Evolutionary conservation across 2,329 filamentous ascomycete species (phyloP).

Genomic region (Parafenestella ontariensis): DNA sequence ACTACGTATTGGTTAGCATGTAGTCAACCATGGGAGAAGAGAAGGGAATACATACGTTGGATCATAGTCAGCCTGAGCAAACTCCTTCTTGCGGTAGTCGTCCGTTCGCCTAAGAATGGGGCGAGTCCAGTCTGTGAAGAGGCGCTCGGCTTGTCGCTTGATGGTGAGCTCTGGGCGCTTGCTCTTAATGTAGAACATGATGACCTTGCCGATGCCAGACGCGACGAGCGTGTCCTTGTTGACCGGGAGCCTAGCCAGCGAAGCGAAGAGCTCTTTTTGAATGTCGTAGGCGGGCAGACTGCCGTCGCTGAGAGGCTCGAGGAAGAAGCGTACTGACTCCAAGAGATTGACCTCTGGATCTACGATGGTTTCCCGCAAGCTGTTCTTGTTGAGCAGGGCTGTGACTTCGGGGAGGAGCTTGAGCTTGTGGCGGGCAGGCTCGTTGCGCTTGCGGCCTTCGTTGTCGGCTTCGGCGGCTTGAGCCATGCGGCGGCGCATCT

Average conservation of each 20-base stretch:
- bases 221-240: constrained; percentile 89
- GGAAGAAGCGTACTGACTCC: constrained; percentile 94
- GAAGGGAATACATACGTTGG: constrained; percentile 54
- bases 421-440: constrained; percentile 90
- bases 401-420: constrained; percentile 92
- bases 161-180: constrained; percentile 87
- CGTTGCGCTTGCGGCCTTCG: constrained; percentile 75
- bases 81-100: constrained; percentile 89
- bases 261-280: constrained; percentile 89
- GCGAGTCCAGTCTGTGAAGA: constrained; percentile 95
- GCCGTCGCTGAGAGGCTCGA: constrained; percentile 93
- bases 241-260: constrained; percentile 80
- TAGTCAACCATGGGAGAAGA: neutral
- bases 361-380: constrained; percentile 81
- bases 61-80: constrained; percentile 66
- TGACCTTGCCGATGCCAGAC: constrained; percentile 93
- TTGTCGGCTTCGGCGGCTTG: constrained; percentile 88
- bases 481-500: constrained; percentile 89
- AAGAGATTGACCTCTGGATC: constrained; percentile 96
- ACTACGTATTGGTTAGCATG: constrained; percentile 29
- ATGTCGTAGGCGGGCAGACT: constrained; percentile 96
- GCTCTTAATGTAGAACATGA: constrained; percentile 96
- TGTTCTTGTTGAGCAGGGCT: constrained; percentile 86
- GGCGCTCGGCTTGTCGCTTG: constrained; percentile 89
- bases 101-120: constrained; percentile 93